Evolutionary conservation across 176 grass and related monocot species (phyloP).

Genomic region (maize (Zea mays)): Zm-B73-REFERENCE-NAM-5.0 NC_050098.1:169204001-169204500

Average conservation of each 20-base stretch:
- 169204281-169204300: conserved; percentile 58
- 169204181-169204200: neutral
- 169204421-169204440: conserved; percentile 88
- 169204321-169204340: conserved; percentile 74
- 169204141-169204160: conserved; percentile 8
- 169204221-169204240: conserved; percentile 9
- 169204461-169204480: conserved; percentile 61
- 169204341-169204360: conserved; percentile 60
- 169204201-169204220: conserved; percentile 31
- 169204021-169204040: conserved; percentile 62
- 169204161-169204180: neutral
- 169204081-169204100: neutral
- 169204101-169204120: conserved; percentile 25
- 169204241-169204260: conserved; percentile 66
- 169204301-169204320: conserved; percentile 74
- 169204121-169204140: conserved; percentile 34
- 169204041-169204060: conserved; percentile 3
- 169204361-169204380: conserved; percentile 17
- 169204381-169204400: conserved; percentile 27
- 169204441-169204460: conserved; percentile 90
- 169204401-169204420: conserved; percentile 44
- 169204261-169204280: conserved; percentile 63
- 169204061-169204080: conserved; percentile 8
- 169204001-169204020: conserved; percentile 87
- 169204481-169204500: conserved; percentile 72